A percentile compares a stretch with the other conserved stretches of the same genome.
phyloP scores from a whole-genome alignment of 371 early-diverging fungal species.

The Catenaria anguillulae region DNA sequence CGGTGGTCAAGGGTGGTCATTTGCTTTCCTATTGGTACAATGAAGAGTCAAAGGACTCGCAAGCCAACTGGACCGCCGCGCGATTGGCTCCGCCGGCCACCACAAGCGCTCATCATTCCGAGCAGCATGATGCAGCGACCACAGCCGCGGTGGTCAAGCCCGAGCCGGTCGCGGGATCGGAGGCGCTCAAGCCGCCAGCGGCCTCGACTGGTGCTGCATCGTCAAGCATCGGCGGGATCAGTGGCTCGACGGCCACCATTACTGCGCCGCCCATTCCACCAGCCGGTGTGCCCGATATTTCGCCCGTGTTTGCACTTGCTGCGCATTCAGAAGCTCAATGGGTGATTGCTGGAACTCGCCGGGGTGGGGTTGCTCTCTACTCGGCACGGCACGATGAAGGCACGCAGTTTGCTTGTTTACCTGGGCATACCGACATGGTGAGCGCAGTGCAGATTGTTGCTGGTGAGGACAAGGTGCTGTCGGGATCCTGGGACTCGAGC shows the following conservation, averaged over 20 bases:
- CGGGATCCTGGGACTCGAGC: conserved; percentile 85
- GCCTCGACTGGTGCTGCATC: no score
- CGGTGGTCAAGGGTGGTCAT: conserved; percentile 50
- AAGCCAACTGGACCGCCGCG: not conserved
- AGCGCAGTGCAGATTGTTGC: conserved; percentile 62
- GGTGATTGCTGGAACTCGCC: conserved; percentile 55
- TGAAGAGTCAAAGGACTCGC: conserved; percentile 24
- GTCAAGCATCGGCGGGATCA: no score
- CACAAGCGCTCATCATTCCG: no score
- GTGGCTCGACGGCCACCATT: no score
- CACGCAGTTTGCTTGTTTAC: conserved; percentile 53
- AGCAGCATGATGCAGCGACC: no score
- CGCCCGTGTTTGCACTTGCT: conserved; percentile 78
- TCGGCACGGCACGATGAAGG: conserved; percentile 90
- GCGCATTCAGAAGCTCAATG: conserved; percentile 84
- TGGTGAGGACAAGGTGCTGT: conserved; percentile 56
- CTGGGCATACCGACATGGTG: conserved; percentile 65
- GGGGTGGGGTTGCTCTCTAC: conserved; percentile 71
- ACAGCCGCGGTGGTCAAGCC: no score
- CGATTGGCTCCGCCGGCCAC: no score
- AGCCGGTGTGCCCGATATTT: conserved; percentile 43
- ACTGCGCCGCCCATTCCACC: conserved; percentile 9
- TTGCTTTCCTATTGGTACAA: conserved; percentile 71
- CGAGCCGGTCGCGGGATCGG: no score
- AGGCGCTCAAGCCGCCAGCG: no score